Conservation (phyloP, 1,284 basidiomycete species). For the Marasmius fiardii region DNA sequence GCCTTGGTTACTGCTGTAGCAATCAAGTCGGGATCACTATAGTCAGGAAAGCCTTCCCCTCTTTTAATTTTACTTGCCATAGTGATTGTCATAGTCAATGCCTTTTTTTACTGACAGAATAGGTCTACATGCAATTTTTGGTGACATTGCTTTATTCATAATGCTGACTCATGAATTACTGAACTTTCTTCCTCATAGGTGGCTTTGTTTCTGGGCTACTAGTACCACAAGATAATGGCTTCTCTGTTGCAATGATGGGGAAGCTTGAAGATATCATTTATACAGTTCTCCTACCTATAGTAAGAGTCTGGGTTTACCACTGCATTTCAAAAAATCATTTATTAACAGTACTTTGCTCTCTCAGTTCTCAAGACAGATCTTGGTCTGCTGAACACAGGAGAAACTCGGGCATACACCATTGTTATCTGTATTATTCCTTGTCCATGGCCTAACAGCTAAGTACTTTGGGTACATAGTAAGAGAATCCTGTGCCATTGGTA, state of each 20-base stretch:
- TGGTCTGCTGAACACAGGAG: slow-evolving; percentile 69
- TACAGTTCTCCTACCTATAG: slow-evolving; percentile 85
- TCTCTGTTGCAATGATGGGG: slow-evolving; percentile 75
- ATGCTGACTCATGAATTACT: too few relatives aligned
- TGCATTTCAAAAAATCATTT: not conserved
- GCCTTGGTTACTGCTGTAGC: slow-evolving; percentile 67
- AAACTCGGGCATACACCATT: slow-evolving; percentile 90
- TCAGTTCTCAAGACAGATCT: slow-evolving; percentile 90
- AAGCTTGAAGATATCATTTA: slow-evolving; percentile 83
- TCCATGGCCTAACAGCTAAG: slow-evolving; percentile 69
- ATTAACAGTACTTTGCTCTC: slow-evolving; percentile 75
- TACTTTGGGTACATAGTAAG: slow-evolving; percentile 70
- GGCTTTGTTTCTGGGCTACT: slow-evolving; percentile 88
- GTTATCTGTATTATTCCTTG: slow-evolving; percentile 73
- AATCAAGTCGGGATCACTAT: slow-evolving; percentile 74
- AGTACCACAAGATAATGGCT: slow-evolving; percentile 88
- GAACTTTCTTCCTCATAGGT: too few relatives aligned
- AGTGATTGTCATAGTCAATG: slow-evolving; percentile 74
- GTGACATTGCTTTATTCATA: too few relatives aligned
- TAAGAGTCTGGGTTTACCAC: slow-evolving; percentile 30
- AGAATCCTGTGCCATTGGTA: slow-evolving; percentile 84
- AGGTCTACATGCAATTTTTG: slow-evolving; percentile 90
- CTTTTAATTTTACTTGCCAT: slow-evolving; percentile 82
- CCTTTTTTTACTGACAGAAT: slow-evolving; percentile 95
- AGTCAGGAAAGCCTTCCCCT: slow-evolving; percentile 72